phyloP scores from a whole-genome alignment of 352 stramenopile species.

The Pythium graminicola region DNA sequence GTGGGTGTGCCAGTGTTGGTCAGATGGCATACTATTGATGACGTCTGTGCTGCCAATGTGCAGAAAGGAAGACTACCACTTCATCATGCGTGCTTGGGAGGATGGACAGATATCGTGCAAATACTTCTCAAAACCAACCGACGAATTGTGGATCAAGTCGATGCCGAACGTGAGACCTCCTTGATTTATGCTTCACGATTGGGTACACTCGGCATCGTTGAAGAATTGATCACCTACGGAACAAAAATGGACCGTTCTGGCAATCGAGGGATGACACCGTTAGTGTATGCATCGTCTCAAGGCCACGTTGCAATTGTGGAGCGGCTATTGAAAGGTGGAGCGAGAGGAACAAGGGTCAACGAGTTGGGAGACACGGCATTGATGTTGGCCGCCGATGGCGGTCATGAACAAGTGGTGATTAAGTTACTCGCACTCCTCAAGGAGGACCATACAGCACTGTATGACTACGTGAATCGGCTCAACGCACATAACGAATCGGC shows the following conservation, averaged over 20 bases:
- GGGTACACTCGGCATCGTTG: neutral
- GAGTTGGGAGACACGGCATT: neutral
- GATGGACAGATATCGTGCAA: too few species aligned
- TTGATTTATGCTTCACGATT: neutral
- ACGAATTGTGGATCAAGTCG: neutral
- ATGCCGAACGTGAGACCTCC: neutral
- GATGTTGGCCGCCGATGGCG: neutral
- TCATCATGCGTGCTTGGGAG: too few species aligned
- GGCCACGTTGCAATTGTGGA: neutral
- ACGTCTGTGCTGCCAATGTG: too few species aligned
- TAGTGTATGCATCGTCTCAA: neutral
- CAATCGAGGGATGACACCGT: neutral
- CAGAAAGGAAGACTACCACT: too few species aligned
- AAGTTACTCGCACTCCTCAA: neutral
- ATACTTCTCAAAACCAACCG: neutral
- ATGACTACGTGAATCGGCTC: neutral
- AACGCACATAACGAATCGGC: neutral
- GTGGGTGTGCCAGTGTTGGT: too few species aligned
- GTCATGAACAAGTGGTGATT: neutral
- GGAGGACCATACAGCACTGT: neutral
- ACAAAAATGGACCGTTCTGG: neutral
- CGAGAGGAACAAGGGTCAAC: neutral
- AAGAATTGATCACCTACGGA: neutral
- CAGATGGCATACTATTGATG: too few species aligned
- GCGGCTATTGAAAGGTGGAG: neutral